Percentiles rank a stretch among this genome's conserved stretches.
Conservation (phyloP, 306 rosid genomes). For the Cucumis melo region DNA sequence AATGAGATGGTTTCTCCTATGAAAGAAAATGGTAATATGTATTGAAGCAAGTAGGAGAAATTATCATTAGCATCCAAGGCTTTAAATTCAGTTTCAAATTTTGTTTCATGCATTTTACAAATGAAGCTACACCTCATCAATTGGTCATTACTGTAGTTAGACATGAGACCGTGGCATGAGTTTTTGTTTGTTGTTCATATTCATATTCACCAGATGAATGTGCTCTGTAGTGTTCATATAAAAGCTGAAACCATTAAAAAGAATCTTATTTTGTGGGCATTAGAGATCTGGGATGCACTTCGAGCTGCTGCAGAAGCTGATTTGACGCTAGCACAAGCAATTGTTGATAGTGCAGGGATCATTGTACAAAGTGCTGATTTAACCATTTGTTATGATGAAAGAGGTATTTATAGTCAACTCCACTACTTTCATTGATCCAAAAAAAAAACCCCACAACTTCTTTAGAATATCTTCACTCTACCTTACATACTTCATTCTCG, state of each 20-base stretch:
- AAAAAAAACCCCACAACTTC: neutral
- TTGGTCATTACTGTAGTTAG: neutral
- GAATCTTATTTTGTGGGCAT: slow-evolving; percentile 8
- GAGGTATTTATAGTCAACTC: slow-evolving; percentile 26
- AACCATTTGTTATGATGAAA: slow-evolving; percentile 91
- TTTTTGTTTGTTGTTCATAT: no score
- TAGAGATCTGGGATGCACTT: slow-evolving; percentile 99
- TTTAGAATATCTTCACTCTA: neutral
- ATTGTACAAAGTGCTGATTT: slow-evolving; percentile 86
- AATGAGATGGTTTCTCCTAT: no score
- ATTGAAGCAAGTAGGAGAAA: neutral
- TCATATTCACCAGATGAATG: neutral
- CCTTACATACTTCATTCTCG: neutral
- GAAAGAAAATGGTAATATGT: neutral
- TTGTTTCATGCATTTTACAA: neutral
- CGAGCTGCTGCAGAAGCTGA: slow-evolving; percentile 98
- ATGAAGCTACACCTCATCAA: neutral
- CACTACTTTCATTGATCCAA: neutral
- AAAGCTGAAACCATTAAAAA: neutral
- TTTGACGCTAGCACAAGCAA: slow-evolving; percentile 71
- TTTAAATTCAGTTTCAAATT: neutral
- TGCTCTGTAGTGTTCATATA: neutral
- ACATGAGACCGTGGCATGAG: neutral
- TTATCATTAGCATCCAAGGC: neutral
- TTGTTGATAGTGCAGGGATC: slow-evolving; percentile 95